phyloP scores from a whole-genome alignment of 2,329 filamentous ascomycete genomes.

The Ceratocystis cacaofunesta region DNA sequence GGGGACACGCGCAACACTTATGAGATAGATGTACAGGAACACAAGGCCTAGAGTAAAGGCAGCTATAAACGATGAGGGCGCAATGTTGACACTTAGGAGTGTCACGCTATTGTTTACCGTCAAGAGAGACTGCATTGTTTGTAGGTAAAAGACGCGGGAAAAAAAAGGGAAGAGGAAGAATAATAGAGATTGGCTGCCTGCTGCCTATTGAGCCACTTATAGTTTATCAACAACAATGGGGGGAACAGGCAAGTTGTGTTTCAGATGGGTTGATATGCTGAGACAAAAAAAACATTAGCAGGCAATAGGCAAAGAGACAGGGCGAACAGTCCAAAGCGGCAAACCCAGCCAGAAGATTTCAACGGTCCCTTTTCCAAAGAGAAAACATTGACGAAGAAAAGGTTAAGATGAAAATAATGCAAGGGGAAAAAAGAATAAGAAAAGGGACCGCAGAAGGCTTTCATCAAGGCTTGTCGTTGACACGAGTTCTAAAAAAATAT shows the following conservation, averaged over 20 bases:
- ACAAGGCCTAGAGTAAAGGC: conserved; percentile 34
- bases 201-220: neutral
- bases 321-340: no score
- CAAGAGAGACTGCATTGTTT: conserved; percentile 42
- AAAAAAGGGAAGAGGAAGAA: neutral
- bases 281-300: no score
- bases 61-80: conserved; percentile 42
- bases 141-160: neutral
- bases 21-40: conserved; percentile 36
- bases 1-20: conserved; percentile 13
- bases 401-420: neutral
- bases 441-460: neutral
- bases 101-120: conserved; percentile 48
- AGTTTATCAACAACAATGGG: neutral
- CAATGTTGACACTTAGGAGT: conserved; percentile 43
- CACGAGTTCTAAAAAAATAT: neutral
- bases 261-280: no score
- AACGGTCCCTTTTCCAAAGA: neutral
- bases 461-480: neutral
- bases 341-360: no score
- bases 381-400: neutral
- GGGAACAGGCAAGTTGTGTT: neutral
- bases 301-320: no score
- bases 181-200: neutral
- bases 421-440: neutral